Conservation (phyloP, 1,139 yeast genomes). For the Lodderomyces metapsilosis region DNA sequence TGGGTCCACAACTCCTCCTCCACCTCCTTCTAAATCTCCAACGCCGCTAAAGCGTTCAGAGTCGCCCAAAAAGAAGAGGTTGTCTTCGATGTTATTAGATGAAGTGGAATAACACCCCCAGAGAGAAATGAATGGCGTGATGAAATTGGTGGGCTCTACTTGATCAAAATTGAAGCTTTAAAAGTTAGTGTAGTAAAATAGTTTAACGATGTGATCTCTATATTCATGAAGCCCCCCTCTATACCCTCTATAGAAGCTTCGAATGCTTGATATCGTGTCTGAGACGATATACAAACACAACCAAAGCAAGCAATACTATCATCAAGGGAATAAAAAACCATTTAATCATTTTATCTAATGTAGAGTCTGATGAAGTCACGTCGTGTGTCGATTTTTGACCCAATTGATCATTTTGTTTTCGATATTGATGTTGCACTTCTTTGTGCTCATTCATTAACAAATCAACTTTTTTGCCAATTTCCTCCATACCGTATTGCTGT, state of each 20-base stretch:
- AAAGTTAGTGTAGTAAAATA: not conserved
- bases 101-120: slow-evolving; percentile 5
- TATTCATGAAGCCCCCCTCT: too few relatives aligned
- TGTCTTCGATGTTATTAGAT: slow-evolving; percentile 25
- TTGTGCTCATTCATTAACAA: slow-evolving; percentile 43
- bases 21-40: slow-evolving; percentile 16
- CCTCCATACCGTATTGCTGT: slow-evolving; percentile 38
- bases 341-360: slow-evolving; percentile 24
- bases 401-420: slow-evolving; percentile 10
- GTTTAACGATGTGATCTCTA: not conserved
- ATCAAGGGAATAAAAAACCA: slow-evolving; percentile 47
- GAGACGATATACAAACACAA: slow-evolving; percentile 43
- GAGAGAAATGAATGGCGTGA: too few relatives aligned
- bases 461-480: slow-evolving; percentile 39
- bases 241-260: slow-evolving; percentile 43
- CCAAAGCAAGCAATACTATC: slow-evolving; percentile 34
- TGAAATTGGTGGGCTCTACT: not conserved
- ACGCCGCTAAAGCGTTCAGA: slow-evolving; percentile 34
- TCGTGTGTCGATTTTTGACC: not conserved
- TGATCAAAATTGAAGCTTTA: not conserved
- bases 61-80: slow-evolving; percentile 41
- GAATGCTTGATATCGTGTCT: slow-evolving; percentile 57
- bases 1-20: not conserved
- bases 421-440: slow-evolving; percentile 35
- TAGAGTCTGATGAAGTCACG: not conserved